Percentiles rank a stretch among this genome's conserved stretches.
These are phyloP conservation scores for Nitzschia sp. DNA, from an alignment of 108 stramenopile species.

Conservation along the genomic window DNA sequence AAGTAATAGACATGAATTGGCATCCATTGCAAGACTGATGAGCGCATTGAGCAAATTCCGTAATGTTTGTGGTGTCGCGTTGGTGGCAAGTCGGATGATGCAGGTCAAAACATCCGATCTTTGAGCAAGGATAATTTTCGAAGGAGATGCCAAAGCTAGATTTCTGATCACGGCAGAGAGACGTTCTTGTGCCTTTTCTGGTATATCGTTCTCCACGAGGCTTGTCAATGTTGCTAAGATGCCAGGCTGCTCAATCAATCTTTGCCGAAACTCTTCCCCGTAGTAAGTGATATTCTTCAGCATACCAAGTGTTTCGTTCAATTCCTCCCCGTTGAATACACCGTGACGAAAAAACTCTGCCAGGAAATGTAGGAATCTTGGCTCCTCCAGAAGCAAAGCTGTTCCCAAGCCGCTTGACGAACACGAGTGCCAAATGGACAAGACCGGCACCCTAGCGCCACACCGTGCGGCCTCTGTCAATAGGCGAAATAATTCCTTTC, in stretches of 20 bases:
- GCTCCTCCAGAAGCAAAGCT: conserved; percentile 23
- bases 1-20: conserved; percentile 33
- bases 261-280: conserved; percentile 39
- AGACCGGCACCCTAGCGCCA: conserved; percentile 7
- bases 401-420: conserved; percentile 28
- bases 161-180: conserved; percentile 57
- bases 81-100: conserved; percentile 25
- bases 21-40: conserved; percentile 44
- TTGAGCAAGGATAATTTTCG: conserved; percentile 30
- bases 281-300: conserved; percentile 52
- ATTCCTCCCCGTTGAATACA: neutral
- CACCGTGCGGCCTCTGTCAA: conserved; percentile 14
- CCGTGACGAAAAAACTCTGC: neutral
- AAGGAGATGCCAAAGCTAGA: conserved; percentile 31
- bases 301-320: conserved; percentile 36
- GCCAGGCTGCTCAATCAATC: conserved; percentile 29
- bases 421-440: conserved; percentile 38
- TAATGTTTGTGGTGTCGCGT: conserved; percentile 7
- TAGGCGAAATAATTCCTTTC: conserved; percentile 22
- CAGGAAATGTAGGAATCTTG: neutral
- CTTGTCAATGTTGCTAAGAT: conserved; percentile 24
- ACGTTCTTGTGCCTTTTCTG: conserved; percentile 29
- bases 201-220: neutral
- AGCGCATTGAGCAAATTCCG: conserved; percentile 45
- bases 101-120: conserved; percentile 33